These are phyloP conservation scores for Meyerozyma athensensis DNA, from an alignment of 1,139 yeast genomes.

Conservation along the genomic window DNA sequence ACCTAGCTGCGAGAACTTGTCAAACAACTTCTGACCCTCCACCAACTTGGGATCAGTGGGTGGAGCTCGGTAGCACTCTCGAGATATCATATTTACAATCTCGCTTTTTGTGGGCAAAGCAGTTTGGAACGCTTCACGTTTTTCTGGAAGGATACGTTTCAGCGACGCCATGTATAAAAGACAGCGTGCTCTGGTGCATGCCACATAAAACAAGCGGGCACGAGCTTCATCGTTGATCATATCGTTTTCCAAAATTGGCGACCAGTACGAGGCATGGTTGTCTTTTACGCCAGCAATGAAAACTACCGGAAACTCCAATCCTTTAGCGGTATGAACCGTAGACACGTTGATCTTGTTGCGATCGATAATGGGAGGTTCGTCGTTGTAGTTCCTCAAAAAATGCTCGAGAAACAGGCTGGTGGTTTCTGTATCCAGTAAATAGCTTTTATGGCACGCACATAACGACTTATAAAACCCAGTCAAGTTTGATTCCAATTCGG, in stretches of 20 bases:
- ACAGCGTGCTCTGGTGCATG: conserved; percentile 57
- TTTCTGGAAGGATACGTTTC: conserved; percentile 4
- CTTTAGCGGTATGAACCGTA: conserved; percentile 70
- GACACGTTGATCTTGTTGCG: conserved; percentile 43
- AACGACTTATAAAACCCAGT: not conserved
- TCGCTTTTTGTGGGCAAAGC: conserved; percentile 5
- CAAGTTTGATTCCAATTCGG: not conserved
- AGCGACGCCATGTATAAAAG: conserved; percentile 36
- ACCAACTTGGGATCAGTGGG: not conserved
- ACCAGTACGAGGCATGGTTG: conserved; percentile 16
- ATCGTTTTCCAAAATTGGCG: conserved; percentile 9
- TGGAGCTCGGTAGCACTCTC: not conserved
- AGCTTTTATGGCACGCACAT: not conserved
- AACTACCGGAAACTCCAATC: conserved; percentile 66
- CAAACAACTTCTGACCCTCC: not conserved
- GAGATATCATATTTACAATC: not conserved
- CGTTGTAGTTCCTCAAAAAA: conserved; percentile 45
- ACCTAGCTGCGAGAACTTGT: not conserved
- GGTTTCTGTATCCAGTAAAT: not conserved
- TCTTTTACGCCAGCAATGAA: conserved; percentile 41
- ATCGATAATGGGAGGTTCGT: conserved; percentile 29
- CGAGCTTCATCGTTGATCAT: conserved; percentile 10
- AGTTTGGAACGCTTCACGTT: conserved; percentile 3
- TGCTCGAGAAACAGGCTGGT: conserved; percentile 21
- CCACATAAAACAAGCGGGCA: conserved; percentile 54